These are phyloP conservation scores for Helianthus tuberosus DNA, from an alignment of 129 eudicot species.

Conservation along the genomic window DNA sequence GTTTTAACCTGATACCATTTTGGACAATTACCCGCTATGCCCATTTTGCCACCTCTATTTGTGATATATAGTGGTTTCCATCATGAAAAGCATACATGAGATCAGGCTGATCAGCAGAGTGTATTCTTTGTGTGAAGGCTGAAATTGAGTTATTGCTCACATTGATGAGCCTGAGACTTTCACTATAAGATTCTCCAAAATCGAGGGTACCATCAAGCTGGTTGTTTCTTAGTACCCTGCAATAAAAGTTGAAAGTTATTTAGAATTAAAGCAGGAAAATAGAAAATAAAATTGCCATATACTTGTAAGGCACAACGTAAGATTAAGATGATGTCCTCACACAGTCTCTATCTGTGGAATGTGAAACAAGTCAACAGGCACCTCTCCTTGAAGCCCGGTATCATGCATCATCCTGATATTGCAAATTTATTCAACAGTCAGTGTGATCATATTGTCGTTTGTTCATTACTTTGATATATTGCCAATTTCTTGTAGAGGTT, in stretches of 20 bases:
- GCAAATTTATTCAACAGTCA: constrained; percentile 10
- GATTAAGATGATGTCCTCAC: constrained; percentile 44
- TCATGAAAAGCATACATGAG: constrained; percentile 37
- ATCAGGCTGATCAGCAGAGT: neutral
- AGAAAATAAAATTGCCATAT: neutral
- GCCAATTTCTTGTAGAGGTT: neutral
- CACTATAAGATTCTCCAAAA: constrained; percentile 45
- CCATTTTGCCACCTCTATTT: neutral
- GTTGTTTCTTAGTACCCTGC: constrained; percentile 56
- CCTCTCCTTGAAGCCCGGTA: constrained; percentile 51
- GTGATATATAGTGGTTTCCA: neutral
- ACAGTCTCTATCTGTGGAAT: constrained; percentile 60
- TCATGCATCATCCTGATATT: constrained; percentile 57
- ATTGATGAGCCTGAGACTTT: constrained; percentile 52
- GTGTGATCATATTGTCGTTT: neutral
- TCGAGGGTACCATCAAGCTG: constrained; percentile 53
- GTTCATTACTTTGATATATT: neutral
- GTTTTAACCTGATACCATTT: too few species aligned
- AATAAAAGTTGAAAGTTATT: constrained; percentile 1
- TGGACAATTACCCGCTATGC: too few species aligned
- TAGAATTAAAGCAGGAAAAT: neutral
- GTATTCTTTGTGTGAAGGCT: constrained; percentile 34
- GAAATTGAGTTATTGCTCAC: constrained; percentile 53
- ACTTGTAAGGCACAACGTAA: neutral
- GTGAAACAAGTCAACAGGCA: constrained; percentile 57